Percentiles rank a stretch among this genome's conserved stretches.
phyloP scores from a whole-genome alignment of 2,329 filamentous ascomycete species.

The Phyllosticta capitalensis region DNA sequence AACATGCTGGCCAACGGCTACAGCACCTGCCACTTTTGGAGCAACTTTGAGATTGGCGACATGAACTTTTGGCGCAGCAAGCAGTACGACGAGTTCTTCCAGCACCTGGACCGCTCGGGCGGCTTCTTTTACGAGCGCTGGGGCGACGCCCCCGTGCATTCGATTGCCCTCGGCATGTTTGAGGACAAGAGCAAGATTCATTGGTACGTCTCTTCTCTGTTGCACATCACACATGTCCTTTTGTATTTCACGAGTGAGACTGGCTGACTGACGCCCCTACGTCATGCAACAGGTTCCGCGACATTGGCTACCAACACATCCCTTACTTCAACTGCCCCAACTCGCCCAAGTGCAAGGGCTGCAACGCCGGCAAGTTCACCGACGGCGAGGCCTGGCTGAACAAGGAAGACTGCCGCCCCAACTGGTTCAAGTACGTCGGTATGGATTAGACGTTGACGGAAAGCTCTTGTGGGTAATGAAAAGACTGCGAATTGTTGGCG shows the following conservation, averaged over 20 bases:
- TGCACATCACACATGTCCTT: neutral
- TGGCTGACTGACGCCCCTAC: neutral
- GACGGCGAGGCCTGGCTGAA: conserved; percentile 79
- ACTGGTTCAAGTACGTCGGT: conserved; percentile 94
- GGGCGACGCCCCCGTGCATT: conserved; percentile 96
- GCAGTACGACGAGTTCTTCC: conserved; percentile 89
- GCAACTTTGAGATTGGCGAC: conserved; percentile 94
- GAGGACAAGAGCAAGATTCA: conserved; percentile 86
- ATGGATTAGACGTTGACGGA: conserved; percentile 47
- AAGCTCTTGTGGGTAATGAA: too few relatives aligned
- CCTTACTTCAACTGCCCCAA: conserved; percentile 99
- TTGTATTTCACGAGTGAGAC: too few relatives aligned
- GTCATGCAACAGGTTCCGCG: conserved; percentile 69
- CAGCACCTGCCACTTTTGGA: conserved; percentile 98
- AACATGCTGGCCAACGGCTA: conserved; percentile 79
- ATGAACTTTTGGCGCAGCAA: conserved; percentile 87
- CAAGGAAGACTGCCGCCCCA: conserved; percentile 86
- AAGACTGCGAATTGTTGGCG: neutral
- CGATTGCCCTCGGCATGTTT: conserved; percentile 83
- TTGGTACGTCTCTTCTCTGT: conserved; percentile 56
- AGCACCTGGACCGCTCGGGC: conserved; percentile 84
- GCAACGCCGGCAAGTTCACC: conserved; percentile 76
- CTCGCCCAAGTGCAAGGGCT: conserved; percentile 84
- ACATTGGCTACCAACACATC: conserved; percentile 97
- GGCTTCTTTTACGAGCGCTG: conserved; percentile 99